These are phyloP conservation scores for Xylariaceae sp. DNA, from an alignment of 2,329 filamentous ascomycete species.

Conservation along the genomic window DNA sequence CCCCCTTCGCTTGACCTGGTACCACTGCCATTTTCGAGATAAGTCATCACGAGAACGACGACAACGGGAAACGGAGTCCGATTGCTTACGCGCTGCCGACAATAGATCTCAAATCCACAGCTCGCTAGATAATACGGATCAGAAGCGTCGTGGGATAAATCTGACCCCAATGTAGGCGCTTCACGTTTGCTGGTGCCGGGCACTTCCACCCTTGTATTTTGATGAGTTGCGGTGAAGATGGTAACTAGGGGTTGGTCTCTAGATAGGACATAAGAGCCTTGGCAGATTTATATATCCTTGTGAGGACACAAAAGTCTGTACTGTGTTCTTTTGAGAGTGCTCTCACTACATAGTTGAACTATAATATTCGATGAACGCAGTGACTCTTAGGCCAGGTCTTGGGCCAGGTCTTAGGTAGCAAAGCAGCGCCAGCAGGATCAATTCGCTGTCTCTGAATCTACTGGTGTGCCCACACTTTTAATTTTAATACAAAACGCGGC, in stretches of 20 bases:
- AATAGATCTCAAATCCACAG: conserved; percentile 44
- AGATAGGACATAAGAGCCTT: background rate
- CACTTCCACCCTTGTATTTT: too few species aligned
- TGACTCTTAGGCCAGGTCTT: background rate
- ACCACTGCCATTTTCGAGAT: background rate
- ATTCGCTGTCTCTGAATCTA: background rate
- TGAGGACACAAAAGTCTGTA: background rate
- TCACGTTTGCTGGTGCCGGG: too few species aligned
- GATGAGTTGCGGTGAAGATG: too few species aligned
- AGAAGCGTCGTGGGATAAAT: conserved; percentile 29
- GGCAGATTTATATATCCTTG: background rate
- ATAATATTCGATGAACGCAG: too few species aligned
- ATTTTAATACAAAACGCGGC: conserved; percentile 29
- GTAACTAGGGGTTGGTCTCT: background rate
- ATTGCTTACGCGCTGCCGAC: conserved; percentile 32
- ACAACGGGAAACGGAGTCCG: background rate
- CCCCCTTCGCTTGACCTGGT: conserved; percentile 2
- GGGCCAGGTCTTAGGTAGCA: background rate
- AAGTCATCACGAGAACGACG: background rate
- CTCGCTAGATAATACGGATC: conserved; percentile 39
- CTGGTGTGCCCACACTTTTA: conserved; percentile 20
- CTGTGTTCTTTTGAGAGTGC: background rate
- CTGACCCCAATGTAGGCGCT: too few species aligned
- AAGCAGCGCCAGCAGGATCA: background rate
- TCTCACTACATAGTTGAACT: background rate